Conservation (phyloP, 202 grass and related monocot genomes). For the Alloteropsis angusta region DNA sequence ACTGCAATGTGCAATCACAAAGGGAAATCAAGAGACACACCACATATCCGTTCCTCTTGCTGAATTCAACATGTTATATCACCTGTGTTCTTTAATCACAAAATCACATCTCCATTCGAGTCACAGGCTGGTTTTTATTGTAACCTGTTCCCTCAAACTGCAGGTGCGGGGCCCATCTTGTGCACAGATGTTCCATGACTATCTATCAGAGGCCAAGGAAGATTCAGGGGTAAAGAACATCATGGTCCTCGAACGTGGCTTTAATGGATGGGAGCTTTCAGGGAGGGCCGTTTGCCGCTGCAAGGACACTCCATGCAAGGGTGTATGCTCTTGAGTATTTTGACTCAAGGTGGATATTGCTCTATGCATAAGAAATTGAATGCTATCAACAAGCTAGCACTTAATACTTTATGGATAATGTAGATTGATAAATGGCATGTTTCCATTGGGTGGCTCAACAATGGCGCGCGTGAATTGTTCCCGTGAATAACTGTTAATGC, state of each 20-base stretch:
- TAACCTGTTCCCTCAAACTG: constrained; percentile 6
- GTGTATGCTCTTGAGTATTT: constrained; percentile 25
- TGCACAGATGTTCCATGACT: constrained; percentile 56
- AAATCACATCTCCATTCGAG: neutral
- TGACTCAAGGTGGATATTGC: neutral
- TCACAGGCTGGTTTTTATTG: neutral
- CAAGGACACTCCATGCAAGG: constrained; percentile 61
- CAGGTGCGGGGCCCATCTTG: constrained; percentile 80
- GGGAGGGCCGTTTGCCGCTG: constrained; percentile 68
- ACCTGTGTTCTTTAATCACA: neutral
- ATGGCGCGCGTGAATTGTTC: neutral
- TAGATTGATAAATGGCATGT: neutral
- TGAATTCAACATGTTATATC: neutral
- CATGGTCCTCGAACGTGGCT: constrained; percentile 75
- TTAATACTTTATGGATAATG: neutral
- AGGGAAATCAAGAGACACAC: neutral
- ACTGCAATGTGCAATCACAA: neutral
- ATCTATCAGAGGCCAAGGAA: constrained; percentile 51
- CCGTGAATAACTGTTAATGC: neutral
- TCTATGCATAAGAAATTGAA: neutral
- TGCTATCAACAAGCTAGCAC: neutral
- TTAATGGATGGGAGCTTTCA: constrained; percentile 74
- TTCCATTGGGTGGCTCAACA: neutral
- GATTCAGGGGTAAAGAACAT: constrained; percentile 46
- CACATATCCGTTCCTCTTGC: neutral